Evolutionary conservation across 1,284 basidiomycete genomes (phyloP), one percentile per base, ranked within the genome.

Genomic region (Erythrobasidium hasegawianum): DNA sequence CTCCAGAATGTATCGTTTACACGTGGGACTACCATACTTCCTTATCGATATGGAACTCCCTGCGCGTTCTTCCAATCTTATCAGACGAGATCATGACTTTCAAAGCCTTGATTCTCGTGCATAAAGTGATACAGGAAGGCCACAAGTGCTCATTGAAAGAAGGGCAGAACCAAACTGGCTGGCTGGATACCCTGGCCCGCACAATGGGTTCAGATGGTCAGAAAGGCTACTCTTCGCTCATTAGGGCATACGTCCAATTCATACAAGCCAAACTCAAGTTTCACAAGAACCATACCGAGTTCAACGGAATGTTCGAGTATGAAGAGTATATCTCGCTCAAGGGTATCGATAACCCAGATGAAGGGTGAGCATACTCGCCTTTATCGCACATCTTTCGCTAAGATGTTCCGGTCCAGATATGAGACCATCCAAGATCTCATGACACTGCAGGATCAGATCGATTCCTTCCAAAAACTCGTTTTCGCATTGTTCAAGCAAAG

Each of bases 1-100:
- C 50, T 47, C 43, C 33, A 43, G 93, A 95, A 81, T 91, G 89
- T 73, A 95, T 97, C 76, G 90, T 97, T 38, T 97, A 93, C 78
- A 96, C 93, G 14, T 96, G 93, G 93, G 93, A 97, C 78, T 96
- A 96, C 76, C 92, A 95, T 76, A 89, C 90, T n/a, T 95, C 92
- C 41, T 86, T 90, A 73, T 93, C 92, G 7, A 94, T 97, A 75
- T 97, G 94, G 94, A 92, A 89, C 72, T 91, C 90, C 26, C 82
- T 97, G 14, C 84, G 93, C 52, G 94, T 96, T 2, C 92, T 95
- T 73, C 93, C 93, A 40, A 95, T 97, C 73, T 80, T 97, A 24
- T 85, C 91, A 2, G 93, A 97, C 77, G 93, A 97, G 80, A 86
- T 96, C 0, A 92, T 95, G 79, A 94, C 93, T 0, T 97, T 96